Conservation (phyloP, 352 stramenopile genomes). For the Pseudoperonospora humuli region DNA sequence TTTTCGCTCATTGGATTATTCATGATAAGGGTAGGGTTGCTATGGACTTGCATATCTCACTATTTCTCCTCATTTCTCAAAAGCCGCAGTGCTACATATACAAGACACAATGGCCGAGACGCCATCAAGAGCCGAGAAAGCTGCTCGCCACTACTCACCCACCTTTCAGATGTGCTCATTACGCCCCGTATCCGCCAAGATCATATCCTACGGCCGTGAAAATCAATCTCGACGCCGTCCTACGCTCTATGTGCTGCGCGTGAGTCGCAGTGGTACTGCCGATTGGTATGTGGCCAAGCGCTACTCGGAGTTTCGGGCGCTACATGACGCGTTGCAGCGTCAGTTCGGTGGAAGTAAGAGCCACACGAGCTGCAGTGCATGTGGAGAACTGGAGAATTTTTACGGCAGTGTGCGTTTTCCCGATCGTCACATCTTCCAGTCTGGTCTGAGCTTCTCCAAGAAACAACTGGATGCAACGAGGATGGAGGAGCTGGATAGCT, state of each 20-base stretch:
- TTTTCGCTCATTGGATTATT: no score
- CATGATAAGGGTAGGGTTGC: no score
- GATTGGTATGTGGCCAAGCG: constrained; percentile 71
- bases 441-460: constrained; percentile 36
- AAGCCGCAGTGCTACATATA: constrained; percentile 4
- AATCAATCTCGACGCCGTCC: constrained; percentile 29
- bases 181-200: constrained; percentile 47
- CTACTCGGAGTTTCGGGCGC: constrained; percentile 65
- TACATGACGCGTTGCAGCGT: constrained; percentile 34
- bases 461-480: constrained; percentile 44
- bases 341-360: constrained; percentile 19
- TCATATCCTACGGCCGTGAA: constrained; percentile 65
- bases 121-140: constrained; percentile 5
- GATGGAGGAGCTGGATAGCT: constrained; percentile 58
- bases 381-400: constrained; percentile 40
- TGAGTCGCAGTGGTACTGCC: constrained; percentile 33
- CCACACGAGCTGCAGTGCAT: constrained; percentile 30
- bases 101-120: neutral
- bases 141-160: constrained; percentile 2
- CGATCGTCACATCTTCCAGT: constrained; percentile 44
- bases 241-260: constrained; percentile 70
- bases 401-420: constrained; percentile 42
- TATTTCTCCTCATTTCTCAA: constrained; percentile 23
- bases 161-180: constrained; percentile 41
- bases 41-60: no score